Evolutionary conservation across 306 rosid genomes (phyloP), one percentile per base, ranked within the genome.

Genomic region (Lagenaria siceraria): DNA sequence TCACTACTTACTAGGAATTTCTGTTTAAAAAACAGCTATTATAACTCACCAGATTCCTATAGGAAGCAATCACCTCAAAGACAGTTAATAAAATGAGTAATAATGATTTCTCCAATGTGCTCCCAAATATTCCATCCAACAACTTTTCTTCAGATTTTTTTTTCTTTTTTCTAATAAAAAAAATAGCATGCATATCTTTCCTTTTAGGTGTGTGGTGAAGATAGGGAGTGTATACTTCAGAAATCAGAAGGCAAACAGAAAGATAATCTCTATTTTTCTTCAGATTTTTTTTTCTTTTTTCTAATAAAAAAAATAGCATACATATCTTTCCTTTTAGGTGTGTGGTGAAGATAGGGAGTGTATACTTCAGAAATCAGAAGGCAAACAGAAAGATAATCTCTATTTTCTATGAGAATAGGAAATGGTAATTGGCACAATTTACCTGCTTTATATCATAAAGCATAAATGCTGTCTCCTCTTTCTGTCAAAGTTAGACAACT

Each of bases 391-490:
- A 70, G 38, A 25, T 70, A 21, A 70, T 70, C 46, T 21, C 19
- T 24, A 69, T 42, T 69, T 70, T 22, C 13, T 48, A 70, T 14
- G 2, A 46, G 58, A 43, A 70, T 24, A 25, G 58, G 55, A 46
- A 46, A 46, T 70, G 58, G 76, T 46, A 70, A 46, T 46, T 46
- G 38, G 58, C 58, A 70, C 35, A 46, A 25, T 42, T 46, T 70
- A 70, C 76, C 76, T 70, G 58, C 38, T 70, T 46, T 70, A 46
- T 25, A 70, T 43, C 76, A 40, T 15, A 15, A 70, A 70, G 76
- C 38, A 70, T 70, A 46, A 24, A 70, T 70, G 55, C 76, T 70
- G 56, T 70, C 76, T 70, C 74, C 55, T 35, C 56, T 70, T 70
- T 25, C n/a, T 46, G 22, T 24, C 76, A 22, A 68, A 68, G 35